These are phyloP conservation scores for Solanum dulcamara DNA, from an alignment of 257 asterid genomes.

Conservation along the genomic window DNA sequence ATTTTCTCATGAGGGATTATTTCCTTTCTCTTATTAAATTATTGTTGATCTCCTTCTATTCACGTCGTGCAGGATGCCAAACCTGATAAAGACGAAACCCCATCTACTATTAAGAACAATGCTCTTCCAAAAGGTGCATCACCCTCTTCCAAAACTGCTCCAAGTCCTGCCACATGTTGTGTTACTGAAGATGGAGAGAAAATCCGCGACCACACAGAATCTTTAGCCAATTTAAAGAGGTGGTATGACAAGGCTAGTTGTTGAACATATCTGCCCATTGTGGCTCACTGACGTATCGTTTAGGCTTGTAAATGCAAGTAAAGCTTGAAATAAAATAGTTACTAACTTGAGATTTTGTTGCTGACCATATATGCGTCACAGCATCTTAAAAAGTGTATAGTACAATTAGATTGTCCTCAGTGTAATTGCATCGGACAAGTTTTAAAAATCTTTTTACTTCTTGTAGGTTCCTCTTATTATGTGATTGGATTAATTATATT, in stretches of 20 bases:
- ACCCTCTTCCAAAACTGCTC: conserved; percentile 31
- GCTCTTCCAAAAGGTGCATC: conserved; percentile 40
- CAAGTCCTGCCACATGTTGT: conserved; percentile 54
- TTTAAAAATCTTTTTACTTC: neutral
- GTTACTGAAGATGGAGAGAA: conserved; percentile 76
- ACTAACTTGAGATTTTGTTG: neutral
- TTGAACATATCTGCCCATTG: neutral
- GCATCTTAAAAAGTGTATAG: neutral
- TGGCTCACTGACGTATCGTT: neutral
- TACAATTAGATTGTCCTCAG: neutral
- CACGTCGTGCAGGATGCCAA: conserved; percentile 39
- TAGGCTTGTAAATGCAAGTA: no score
- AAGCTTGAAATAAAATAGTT: neutral
- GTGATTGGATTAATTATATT: neutral
- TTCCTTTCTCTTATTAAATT: neutral
- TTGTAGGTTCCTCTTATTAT: neutral
- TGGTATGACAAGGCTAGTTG: conserved; percentile 24
- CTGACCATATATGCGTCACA: neutral
- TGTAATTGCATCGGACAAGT: neutral
- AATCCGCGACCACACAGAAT: conserved; percentile 73
- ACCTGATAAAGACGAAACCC: conserved; percentile 47
- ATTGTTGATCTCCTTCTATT: neutral
- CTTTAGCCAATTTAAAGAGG: conserved; percentile 86
- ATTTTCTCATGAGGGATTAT: neutral
- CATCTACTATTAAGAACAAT: conserved; percentile 30